phyloP scores from a whole-genome alignment of 306 rosid species.

The Mimosa pudica region DNA sequence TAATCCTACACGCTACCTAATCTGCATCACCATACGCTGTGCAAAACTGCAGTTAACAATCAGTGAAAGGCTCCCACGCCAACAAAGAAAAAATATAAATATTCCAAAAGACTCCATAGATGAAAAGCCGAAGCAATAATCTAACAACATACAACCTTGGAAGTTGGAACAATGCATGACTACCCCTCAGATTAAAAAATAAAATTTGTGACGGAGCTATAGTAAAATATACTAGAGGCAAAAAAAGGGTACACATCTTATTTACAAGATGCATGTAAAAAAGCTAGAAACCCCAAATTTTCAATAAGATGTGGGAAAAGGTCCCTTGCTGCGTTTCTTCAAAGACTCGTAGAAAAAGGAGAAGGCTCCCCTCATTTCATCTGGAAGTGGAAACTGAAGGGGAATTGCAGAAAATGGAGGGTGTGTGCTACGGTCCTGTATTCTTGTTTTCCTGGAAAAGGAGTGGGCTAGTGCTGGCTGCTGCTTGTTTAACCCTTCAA shows the following conservation, averaged over 20 bases:
- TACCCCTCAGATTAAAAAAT: slow-evolving; percentile 28
- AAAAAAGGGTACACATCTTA: slow-evolving; percentile 26
- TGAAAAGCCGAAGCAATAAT: slow-evolving; percentile 27
- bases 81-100: neutral
- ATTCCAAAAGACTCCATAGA: slow-evolving; percentile 5
- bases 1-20: neutral
- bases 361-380: slow-evolving; percentile 77
- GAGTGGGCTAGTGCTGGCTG: slow-evolving; percentile 92
- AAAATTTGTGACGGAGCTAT: slow-evolving; percentile 29
- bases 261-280: slow-evolving; percentile 41
- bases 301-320: slow-evolving; percentile 46
- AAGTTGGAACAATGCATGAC: slow-evolving; percentile 24
- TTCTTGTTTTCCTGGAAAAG: slow-evolving; percentile 47
- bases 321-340: slow-evolving; percentile 55
- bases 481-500: slow-evolving; percentile 91
- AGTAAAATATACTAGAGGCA: slow-evolving; percentile 9
- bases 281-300: slow-evolving; percentile 25
- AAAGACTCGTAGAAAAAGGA: slow-evolving; percentile 63
- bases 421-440: slow-evolving; percentile 28
- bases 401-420: slow-evolving; percentile 58
- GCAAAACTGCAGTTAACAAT: neutral
- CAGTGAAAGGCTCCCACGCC: neutral
- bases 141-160: slow-evolving; percentile 26
- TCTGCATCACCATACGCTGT: neutral
- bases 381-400: slow-evolving; percentile 81